Base-by-base conservation (phyloP, 1,284 basidiomycete species). In the Pholiota adiposa region DNA sequence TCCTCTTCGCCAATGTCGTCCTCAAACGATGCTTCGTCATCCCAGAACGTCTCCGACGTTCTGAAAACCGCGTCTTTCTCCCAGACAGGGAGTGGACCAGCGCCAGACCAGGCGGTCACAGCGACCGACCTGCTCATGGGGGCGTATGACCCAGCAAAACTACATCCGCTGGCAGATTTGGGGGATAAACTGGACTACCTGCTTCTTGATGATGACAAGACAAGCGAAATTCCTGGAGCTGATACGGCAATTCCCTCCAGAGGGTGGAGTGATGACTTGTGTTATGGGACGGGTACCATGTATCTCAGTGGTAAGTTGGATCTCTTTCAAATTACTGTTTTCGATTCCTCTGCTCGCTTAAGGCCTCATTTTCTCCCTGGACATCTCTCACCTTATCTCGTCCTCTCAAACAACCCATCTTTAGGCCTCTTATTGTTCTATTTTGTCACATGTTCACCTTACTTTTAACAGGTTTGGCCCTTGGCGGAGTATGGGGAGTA, bases 251-350 rank as follows among this genome's bases (percentile, higher is more conserved):
- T 97, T 67, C 94, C 95, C 69, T 93, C 92, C 73, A 84, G 97
- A 76, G 97, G 97, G 61, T 99, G 96, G 96, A 94, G 94, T 77
- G 97, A 99, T 81, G 97, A 99, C 79, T 82, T 99, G 62, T 98
- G 96, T 86, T 98, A 99, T 79, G 97, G 97, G 68, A 98, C 97
- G 69, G 97, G 97, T 59, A 97, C 96, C 65, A 98, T 96, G 79
- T 99, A 99, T 87, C 89, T 99, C 58, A 86, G 93, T 72, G 97
- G 97, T 96, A 75, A 73, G 94, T 88, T 64, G 60, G 78, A 80
- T 82, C 78, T 82, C 81, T 82, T 84, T 87, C 79, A 83, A 77
- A 78, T 81, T 80, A 81, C 83, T 82, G 69, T 72, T 79, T 85
- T 83, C 74, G 82, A 64, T 61, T 64, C 65, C 67, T 73, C 69